A percentile compares a stretch with the other conserved stretches of the same genome.
Evolutionary conservation across 108 stramenopile species (phyloP).

Genomic region (Skeletonema marinoi): DNA sequence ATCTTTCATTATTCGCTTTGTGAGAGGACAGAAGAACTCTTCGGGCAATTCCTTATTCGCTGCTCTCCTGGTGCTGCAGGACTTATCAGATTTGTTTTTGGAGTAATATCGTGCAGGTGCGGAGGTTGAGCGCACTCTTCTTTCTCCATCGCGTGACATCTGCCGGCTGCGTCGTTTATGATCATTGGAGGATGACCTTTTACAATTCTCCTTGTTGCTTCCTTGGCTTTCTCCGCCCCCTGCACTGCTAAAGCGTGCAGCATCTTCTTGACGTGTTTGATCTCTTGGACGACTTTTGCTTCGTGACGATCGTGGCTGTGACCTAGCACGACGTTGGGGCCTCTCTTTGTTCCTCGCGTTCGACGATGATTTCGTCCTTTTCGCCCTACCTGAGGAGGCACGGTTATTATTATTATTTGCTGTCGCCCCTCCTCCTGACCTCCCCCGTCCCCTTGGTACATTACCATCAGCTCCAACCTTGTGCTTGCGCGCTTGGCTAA

Average conservation of each 20-base stretch:
- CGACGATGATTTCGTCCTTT: background rate
- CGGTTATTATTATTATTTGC: background rate
- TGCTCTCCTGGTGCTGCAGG: background rate
- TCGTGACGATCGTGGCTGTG: background rate
- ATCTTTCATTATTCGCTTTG: constrained; percentile 70
- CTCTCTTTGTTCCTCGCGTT: background rate
- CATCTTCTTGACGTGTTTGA: background rate
- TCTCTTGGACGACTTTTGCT: background rate
- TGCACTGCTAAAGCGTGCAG: background rate
- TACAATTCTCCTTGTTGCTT: background rate
- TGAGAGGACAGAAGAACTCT: constrained; percentile 73
- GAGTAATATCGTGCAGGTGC: constrained; percentile 29
- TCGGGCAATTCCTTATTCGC: constrained; percentile 15
- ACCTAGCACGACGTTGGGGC: background rate
- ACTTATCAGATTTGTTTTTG: background rate
- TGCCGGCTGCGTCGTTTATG: background rate
- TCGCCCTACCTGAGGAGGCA: background rate
- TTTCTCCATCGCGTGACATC: background rate
- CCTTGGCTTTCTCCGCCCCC: background rate
- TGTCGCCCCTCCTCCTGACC: background rate
- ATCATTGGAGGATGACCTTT: background rate
- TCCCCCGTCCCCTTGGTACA: background rate
- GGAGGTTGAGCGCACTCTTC: constrained; percentile 22
- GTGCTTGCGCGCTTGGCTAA: background rate
- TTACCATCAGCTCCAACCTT: background rate